phyloP scores from a whole-genome alignment of 106 monocot genomes.

The Allium cepa region DNA sequence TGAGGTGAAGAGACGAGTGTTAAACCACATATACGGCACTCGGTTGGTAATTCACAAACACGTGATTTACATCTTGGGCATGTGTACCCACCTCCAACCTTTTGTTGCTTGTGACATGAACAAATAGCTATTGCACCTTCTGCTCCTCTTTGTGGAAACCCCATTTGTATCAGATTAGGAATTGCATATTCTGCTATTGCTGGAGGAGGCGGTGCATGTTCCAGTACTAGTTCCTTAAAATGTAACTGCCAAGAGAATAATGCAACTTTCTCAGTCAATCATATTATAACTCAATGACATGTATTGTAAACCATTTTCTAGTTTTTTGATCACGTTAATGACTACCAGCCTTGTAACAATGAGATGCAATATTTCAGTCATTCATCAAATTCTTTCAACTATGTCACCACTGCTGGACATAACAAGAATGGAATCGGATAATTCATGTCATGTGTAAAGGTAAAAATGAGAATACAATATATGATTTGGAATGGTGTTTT shows the following conservation, averaged over 20 bases:
- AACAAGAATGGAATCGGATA: too few relatives aligned
- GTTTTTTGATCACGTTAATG: too few relatives aligned
- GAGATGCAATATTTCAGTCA: too few relatives aligned
- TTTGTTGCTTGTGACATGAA: conserved; percentile 84
- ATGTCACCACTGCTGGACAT: too few relatives aligned
- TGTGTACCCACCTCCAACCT: conserved; percentile 87
- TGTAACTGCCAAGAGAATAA: conserved; percentile 47
- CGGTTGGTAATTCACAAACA: conserved; percentile 87
- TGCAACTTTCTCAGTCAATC: neutral
- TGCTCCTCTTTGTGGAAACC: conserved; percentile 95
- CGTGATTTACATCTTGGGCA: conserved; percentile 93
- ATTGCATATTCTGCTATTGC: conserved; percentile 90
- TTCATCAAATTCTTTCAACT: too few relatives aligned
- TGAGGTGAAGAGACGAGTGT: conserved; percentile 98
- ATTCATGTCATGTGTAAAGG: too few relatives aligned
- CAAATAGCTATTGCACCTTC: conserved; percentile 83
- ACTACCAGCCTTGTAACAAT: too few relatives aligned
- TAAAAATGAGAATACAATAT: too few relatives aligned
- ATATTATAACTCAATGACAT: neutral
- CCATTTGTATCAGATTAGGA: conserved; percentile 96
- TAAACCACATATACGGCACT: conserved; percentile 83
- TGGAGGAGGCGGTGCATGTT: conserved; percentile 89
- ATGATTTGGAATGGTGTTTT: too few relatives aligned
- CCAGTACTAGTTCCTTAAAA: conserved; percentile 86
- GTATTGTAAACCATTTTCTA: too few relatives aligned